Evolutionary conservation across 805 yeast species (phyloP).

Genomic region (Maudiozyma serrabonitensis): DNA sequence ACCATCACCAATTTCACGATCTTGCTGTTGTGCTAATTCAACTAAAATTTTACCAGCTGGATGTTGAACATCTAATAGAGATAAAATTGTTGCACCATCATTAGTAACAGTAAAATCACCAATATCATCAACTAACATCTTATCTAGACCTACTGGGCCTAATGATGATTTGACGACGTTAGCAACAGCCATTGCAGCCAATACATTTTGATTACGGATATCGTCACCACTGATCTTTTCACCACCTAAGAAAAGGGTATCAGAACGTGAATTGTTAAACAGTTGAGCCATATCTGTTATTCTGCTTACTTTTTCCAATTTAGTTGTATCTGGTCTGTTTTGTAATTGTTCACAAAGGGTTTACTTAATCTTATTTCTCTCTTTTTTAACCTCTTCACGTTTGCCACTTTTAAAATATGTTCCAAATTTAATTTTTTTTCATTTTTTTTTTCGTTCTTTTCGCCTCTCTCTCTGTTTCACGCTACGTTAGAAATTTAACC

Average conservation of each 20-base stretch:
- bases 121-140: conserved; percentile 97
- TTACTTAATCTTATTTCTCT: background rate
- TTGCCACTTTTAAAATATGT: background rate
- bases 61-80: conserved; percentile 89
- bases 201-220: conserved; percentile 87
- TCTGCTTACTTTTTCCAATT: background rate
- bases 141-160: conserved; percentile 97
- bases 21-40: conserved; percentile 97
- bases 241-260: conserved; percentile 90
- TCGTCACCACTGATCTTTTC: conserved; percentile 95
- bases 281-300: conserved; percentile 40
- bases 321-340: background rate
- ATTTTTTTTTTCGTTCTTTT: background rate
- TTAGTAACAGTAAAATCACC: conserved; percentile 98
- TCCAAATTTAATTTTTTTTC: background rate
- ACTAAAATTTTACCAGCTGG: conserved; percentile 98
- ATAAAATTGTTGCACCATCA: conserved; percentile 95
- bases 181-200: conserved; percentile 83
- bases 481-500: too few relatives aligned
- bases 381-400: background rate
- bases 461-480: too few relatives aligned
- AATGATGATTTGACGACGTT: conserved; percentile 79
- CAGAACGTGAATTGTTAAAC: conserved; percentile 77
- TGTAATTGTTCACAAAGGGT: too few relatives aligned
- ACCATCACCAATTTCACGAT: conserved; percentile 97